Evolutionary conservation across 2,329 filamentous ascomycete species (phyloP), one percentile per base, ranked within the genome.

Genomic region (Penicillium sp.): DNA sequence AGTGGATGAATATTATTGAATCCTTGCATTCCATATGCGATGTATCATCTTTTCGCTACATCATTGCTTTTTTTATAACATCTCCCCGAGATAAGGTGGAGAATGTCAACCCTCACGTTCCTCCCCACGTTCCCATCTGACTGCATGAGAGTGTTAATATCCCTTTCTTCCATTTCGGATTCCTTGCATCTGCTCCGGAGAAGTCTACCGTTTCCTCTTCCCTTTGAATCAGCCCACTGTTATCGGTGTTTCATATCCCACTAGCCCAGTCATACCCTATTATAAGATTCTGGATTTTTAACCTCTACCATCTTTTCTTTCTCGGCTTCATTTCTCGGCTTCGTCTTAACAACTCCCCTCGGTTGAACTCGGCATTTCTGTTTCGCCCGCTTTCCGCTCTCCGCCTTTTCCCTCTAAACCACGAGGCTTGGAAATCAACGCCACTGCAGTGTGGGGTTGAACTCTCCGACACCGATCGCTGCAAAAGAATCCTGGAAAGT

Each of bases 371-470:
- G 53, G 54, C 40, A 51, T 57, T 52, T 34, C 48, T 34, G 35
- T 56, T 41, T 53, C 42, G 49, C 47, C 54, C 46, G 51, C 57
- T 51, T 51, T 37, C 46, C 44, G 44, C 33, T 44, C 43, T 37
- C 46, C 44, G 44, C 35, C 24, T 34, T 38, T 34, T 28, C 24
- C 32, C 29, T n/a, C 15, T 28, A 28, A 42, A 39, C 15, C 19
- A 22, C 34, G 41, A 38, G 48, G 29, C 40, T 34, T 44, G 43
- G 32, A 43, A 17, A n/a, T 31, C 45, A 29, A 46, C 46, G 56
- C 53, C 54, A 21, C 15, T 32, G 43, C 34, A 43, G 29, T 51
- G 56, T 53, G 51, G 54, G 39, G 39, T 29, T 48, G 39, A 42
- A 24, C 32, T 35, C 29, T 42, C 29, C 38, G 32, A 49, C 42